Evolutionary conservation across 345 rosid species (phyloP), one percentile per base, ranked within the genome.

Genomic region (Rhodamnia rubescens): DNA sequence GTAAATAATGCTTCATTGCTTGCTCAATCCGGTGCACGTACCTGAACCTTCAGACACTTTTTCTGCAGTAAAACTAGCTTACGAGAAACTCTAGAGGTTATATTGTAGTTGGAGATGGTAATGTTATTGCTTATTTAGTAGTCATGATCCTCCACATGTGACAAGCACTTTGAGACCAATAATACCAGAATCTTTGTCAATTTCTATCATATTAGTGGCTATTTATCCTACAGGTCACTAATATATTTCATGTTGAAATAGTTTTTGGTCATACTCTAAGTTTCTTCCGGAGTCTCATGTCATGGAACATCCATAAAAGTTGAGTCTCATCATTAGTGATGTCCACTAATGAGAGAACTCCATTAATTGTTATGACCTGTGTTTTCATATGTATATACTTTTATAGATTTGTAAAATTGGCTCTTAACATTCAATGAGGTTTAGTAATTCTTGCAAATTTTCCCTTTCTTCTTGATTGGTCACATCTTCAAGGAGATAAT

Each of bases 1-100:
- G 88, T 83, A 92, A 88, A 85, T 86, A 81, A 82, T 85, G 26
- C 20, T 18, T 51, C 83, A 52, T 21, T 81, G 32, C 80, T 69
- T 69, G 47, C 47, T 69, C 80, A 69, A 18, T 36, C 36, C 2
- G 26, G 47, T 69, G 12, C 24, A 69, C 20, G 24, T 69, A 69
- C 80, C 47, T 69, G 26, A 18, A 69, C 44, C 75, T 64, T 64
- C 12, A 16, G 4, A 16, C 78, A 32, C 5, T 36, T 69, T 69
- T 32, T 69, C 13, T 32, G 26, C 18, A 18, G 24, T 69, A 69
- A 24, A 69, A 36, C 24, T 69, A 36, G 80, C 80, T 36, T 69
- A 69, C 12, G 1, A 36, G 80, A 69, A 69, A 69, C 22, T 36
- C 80, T 69, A 36, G 80, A 36, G 80, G 26, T 69, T 10, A 69